These are phyloP conservation scores for Suillus cothurnatus DNA, from an alignment of 768 basidiomycete genomes.

Conservation along the genomic window DNA sequence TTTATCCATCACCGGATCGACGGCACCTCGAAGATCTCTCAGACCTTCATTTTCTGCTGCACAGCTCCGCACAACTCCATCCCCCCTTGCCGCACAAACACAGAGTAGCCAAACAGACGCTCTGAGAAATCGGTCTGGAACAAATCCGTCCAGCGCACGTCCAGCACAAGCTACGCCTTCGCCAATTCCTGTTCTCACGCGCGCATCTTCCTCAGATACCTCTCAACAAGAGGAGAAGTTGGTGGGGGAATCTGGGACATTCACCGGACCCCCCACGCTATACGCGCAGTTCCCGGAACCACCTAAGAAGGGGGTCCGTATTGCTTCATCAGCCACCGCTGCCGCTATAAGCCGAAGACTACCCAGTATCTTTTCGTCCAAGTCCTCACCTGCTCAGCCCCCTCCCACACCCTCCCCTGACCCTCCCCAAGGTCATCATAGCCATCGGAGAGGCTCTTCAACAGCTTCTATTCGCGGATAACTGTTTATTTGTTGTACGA, in stretches of 20 bases:
- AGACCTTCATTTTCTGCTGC: constrained; percentile 80
- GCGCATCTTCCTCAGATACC: constrained; percentile 61
- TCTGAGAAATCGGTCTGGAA: constrained; percentile 63
- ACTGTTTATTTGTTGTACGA: constrained; percentile 2
- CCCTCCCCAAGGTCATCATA: constrained; percentile 19
- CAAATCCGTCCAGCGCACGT: constrained; percentile 55
- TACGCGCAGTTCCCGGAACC: constrained; percentile 77
- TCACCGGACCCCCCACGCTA: constrained; percentile 66
- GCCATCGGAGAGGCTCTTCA: constrained; percentile 48
- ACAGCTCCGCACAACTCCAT: constrained; percentile 62
- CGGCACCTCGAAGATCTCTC: constrained; percentile 58
- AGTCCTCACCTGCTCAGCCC: constrained; percentile 35
- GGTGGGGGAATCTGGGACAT: constrained; percentile 51
- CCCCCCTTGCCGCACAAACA: constrained; percentile 34
- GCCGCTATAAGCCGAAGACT: constrained; percentile 56
- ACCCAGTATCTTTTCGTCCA: constrained; percentile 69
- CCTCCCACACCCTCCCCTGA: constrained; percentile 36
- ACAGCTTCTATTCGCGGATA: constrained; percentile 37
- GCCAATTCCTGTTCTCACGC: constrained; percentile 43
- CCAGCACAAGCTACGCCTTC: constrained; percentile 45
- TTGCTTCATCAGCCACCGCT: constrained; percentile 46
- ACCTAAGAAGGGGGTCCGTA: constrained; percentile 50
- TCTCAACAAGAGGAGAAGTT: constrained; percentile 38
- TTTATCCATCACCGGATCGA: constrained; percentile 50
- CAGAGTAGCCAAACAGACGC: constrained; percentile 44